These are phyloP conservation scores for Colletotrichum magnum DNA, from an alignment of 2,329 filamentous ascomycete genomes.

Conservation along the genomic window DNA sequence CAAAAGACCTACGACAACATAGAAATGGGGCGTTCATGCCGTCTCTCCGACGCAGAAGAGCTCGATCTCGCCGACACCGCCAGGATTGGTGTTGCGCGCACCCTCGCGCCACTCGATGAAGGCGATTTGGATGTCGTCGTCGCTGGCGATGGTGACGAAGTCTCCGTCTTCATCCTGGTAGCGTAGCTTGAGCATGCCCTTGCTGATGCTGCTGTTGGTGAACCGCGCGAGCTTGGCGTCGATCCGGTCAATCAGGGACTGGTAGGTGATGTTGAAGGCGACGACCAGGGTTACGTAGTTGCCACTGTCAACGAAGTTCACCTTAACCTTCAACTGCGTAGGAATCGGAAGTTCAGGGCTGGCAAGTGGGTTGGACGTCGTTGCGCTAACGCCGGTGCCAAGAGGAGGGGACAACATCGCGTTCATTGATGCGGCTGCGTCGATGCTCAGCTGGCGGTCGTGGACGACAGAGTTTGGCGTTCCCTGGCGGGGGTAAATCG, in stretches of 20 bases:
- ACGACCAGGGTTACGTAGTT: conserved; percentile 97
- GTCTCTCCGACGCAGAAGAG: conserved; percentile 79
- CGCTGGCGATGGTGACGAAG: conserved; percentile 92
- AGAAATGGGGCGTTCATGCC: conserved; percentile 39
- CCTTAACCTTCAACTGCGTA: conserved; percentile 93
- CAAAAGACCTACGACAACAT: conserved; percentile 31
- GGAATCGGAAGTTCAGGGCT: conserved; percentile 68
- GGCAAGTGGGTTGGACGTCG: conserved; percentile 50
- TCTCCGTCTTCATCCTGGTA: conserved; percentile 95
- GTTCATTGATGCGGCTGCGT: conserved; percentile 48
- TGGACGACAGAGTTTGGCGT: conserved; percentile 57
- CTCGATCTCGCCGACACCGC: conserved; percentile 90
- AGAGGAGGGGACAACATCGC: conserved; percentile 62
- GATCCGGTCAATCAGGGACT: conserved; percentile 93
- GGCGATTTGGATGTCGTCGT: conserved; percentile 96
- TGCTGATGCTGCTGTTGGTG: conserved; percentile 86
- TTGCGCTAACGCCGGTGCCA: conserved; percentile 48
- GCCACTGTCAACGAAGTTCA: conserved; percentile 82
- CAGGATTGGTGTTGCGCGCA: conserved; percentile 67
- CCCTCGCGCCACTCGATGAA: conserved; percentile 94
- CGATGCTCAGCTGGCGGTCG: conserved; percentile 55
- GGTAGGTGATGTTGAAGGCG: conserved; percentile 94
- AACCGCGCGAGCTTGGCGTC: conserved; percentile 94
- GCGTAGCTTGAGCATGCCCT: conserved; percentile 86
- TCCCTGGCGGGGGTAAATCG: conserved; percentile 64